Evolutionary conservation across 441 rosid genomes (phyloP).

Genomic region (Populus hybrid): DNA sequence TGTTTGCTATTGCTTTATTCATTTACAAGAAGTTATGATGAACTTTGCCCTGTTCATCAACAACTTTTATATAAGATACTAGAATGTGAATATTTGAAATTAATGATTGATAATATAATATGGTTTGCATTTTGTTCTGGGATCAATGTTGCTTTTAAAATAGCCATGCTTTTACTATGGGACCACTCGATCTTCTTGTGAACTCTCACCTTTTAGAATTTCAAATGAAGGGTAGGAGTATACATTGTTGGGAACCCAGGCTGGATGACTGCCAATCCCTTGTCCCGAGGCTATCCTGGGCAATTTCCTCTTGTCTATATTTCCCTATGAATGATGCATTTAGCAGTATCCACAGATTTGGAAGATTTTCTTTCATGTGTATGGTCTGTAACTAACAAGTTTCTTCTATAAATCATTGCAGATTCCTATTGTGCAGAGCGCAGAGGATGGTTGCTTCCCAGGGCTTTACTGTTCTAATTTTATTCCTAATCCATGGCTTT

Average conservation of each 20-base stretch:
- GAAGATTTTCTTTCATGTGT: neutral
- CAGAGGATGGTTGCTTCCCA: slow-evolving; percentile 78
- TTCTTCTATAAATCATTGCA: slow-evolving; percentile 33
- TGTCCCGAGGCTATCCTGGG: neutral
- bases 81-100: neutral
- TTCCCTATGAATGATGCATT: neutral
- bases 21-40: neutral
- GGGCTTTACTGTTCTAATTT: slow-evolving; percentile 66
- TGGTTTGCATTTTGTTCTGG: neutral
- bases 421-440: slow-evolving; percentile 66
- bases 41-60: slow-evolving; percentile 1
- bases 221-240: neutral
- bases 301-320: neutral
- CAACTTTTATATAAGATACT: neutral
- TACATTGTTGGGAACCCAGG: neutral
- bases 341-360: neutral
- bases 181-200: neutral
- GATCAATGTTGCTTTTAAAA: neutral
- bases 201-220: neutral
- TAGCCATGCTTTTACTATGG: neutral
- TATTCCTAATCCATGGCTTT: slow-evolving; percentile 76
- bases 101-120: too few relatives aligned
- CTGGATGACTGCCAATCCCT: neutral
- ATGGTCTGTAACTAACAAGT: neutral
- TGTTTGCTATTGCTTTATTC: neutral